A percentile compares a stretch with the other conserved stretches of the same genome.
These are phyloP conservation scores for Cladosporium colombiae DNA, from an alignment of 2,329 filamentous ascomycete species.

Conservation along the genomic window DNA sequence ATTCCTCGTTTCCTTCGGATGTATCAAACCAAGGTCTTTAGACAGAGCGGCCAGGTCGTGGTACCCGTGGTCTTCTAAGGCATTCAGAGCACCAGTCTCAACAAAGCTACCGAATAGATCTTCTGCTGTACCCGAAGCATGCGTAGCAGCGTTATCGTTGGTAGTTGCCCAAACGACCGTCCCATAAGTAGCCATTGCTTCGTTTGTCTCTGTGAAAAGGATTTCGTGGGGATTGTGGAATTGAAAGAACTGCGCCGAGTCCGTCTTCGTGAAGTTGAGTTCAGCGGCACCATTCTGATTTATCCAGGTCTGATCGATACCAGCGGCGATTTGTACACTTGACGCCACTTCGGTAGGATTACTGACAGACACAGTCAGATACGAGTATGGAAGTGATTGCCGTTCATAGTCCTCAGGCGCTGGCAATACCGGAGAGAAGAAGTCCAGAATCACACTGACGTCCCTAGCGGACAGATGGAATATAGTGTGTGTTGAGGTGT, in stretches of 20 bases:
- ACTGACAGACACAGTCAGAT: constrained; percentile 34
- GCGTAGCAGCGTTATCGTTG: constrained; percentile 11
- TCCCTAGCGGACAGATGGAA: constrained; percentile 32
- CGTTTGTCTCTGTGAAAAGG: constrained; percentile 27
- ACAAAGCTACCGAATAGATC: constrained; percentile 16
- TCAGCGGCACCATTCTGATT: constrained; percentile 32
- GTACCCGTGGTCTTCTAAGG: neutral
- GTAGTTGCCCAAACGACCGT: constrained; percentile 28
- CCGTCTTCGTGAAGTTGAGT: constrained; percentile 26
- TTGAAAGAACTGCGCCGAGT: constrained; percentile 25
- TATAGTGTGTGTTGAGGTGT: constrained; percentile 37
- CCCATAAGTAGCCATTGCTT: constrained; percentile 30
- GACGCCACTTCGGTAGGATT: constrained; percentile 8
- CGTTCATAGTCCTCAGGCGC: constrained; percentile 35
- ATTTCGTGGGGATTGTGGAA: constrained; percentile 30
- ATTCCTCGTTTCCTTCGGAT: constrained; percentile 9
- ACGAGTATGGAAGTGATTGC: constrained; percentile 41
- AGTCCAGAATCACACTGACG: constrained; percentile 36
- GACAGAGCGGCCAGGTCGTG: constrained; percentile 26
- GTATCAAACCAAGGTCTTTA: constrained; percentile 23
- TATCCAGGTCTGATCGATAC: constrained; percentile 41
- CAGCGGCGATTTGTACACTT: constrained; percentile 37
- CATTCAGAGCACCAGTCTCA: neutral
- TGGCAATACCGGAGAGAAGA: constrained; percentile 39
- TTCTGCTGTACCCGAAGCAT: constrained; percentile 20